Evolutionary conservation across 78 protist genomes (phyloP).

Genomic region (Polysphondylium violaceum): DNA sequence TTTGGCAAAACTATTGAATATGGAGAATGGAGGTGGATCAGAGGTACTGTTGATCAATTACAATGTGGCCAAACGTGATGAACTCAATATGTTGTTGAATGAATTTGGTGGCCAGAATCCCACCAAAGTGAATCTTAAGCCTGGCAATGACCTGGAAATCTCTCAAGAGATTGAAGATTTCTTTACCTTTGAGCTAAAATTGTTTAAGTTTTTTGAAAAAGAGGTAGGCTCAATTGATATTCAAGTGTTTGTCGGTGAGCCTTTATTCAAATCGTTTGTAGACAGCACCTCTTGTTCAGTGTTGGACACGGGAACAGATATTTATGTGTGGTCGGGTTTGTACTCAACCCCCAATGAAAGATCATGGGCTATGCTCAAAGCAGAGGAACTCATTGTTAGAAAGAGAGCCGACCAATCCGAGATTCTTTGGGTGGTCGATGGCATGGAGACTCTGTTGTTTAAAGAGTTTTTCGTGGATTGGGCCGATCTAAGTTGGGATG

Average conservation of each 20-base stretch:
- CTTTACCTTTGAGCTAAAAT: background rate
- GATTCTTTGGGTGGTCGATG: slow-evolving; percentile 69
- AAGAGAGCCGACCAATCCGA: slow-evolving; percentile 1
- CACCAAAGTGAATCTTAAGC: background rate
- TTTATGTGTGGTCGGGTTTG: slow-evolving; percentile 82
- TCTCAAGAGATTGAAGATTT: slow-evolving; percentile 3
- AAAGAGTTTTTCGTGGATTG: slow-evolving; percentile 79
- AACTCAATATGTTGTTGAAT: slow-evolving; percentile 38
- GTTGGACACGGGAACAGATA: slow-evolving; percentile 63
- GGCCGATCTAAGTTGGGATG: slow-evolving; percentile 80
- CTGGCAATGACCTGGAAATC: background rate
- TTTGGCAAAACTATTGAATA: slow-evolving; percentile 5
- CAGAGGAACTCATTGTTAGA: slow-evolving; percentile 69
- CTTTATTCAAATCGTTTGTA: slow-evolving; percentile 36
- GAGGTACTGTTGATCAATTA: slow-evolving; percentile 1
- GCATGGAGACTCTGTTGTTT: slow-evolving; percentile 50
- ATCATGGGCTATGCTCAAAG: slow-evolving; percentile 84
- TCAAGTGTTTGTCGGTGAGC: slow-evolving; percentile 20
- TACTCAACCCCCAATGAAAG: slow-evolving; percentile 49
- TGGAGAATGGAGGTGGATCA: slow-evolving; percentile 7
- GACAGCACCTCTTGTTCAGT: slow-evolving; percentile 53
- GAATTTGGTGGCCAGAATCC: slow-evolving; percentile 32
- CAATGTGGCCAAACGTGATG: slow-evolving; percentile 17
- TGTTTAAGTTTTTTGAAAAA: slow-evolving; percentile 37
- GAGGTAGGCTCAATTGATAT: slow-evolving; percentile 60